Conservation (phyloP, 805 yeast species). For the Kodamaea restingae region DNA sequence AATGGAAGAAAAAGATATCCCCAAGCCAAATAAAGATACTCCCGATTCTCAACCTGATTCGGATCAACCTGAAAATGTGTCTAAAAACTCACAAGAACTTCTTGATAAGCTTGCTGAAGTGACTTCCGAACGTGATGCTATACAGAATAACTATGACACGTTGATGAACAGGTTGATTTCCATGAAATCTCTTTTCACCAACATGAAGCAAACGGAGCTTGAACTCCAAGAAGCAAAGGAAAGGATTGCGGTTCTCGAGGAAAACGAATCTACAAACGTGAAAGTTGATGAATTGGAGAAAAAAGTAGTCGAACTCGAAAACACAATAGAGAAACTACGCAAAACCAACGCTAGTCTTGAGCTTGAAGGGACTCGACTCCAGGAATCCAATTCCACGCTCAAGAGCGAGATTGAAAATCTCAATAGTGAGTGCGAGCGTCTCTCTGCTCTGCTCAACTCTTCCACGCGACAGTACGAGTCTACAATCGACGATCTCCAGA, state of each 20-base stretch:
- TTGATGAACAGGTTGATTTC: slow-evolving; percentile 61
- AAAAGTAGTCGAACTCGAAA: not conserved
- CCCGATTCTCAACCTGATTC: no score
- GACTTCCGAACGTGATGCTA: slow-evolving; percentile 48
- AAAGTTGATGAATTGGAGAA: not conserved
- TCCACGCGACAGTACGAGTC: slow-evolving; percentile 35
- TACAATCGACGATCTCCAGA: slow-evolving; percentile 33
- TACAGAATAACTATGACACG: slow-evolving; percentile 57
- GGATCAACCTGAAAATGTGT: no score
- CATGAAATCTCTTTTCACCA: slow-evolving; percentile 67
- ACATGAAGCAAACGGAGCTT: slow-evolving; percentile 66
- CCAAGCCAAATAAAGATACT: no score
- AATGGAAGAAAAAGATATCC: no score
- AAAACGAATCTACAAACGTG: no score
- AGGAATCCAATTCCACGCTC: not conserved
- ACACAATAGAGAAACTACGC: slow-evolving; percentile 9
- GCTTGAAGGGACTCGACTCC: not conserved
- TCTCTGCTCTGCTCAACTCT: slow-evolving; percentile 36
- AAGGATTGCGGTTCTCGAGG: slow-evolving; percentile 22
- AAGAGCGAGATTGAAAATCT: slow-evolving; percentile 31
- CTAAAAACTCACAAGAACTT: not conserved
- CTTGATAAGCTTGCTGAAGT: slow-evolving; percentile 2
- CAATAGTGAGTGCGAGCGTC: slow-evolving; percentile 52
- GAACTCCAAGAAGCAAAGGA: slow-evolving; percentile 56
- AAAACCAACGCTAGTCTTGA: not conserved